A percentile compares a stretch with the other conserved stretches of the same genome.
These are phyloP conservation scores for Phoma sp. DNA, from an alignment of 2,329 filamentous ascomycete genomes.

Conservation along the genomic window DNA sequence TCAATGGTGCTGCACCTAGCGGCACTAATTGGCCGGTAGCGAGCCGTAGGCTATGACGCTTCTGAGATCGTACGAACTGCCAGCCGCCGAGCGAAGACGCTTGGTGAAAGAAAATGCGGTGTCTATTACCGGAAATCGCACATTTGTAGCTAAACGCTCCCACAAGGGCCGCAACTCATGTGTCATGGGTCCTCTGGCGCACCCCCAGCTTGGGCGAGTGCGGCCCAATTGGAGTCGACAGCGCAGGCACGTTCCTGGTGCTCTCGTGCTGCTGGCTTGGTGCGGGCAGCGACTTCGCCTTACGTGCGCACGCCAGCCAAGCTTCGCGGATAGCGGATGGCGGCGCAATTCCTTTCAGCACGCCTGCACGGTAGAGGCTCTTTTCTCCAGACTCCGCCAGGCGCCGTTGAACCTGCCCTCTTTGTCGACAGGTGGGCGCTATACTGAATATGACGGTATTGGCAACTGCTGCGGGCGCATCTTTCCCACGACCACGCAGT, in stretches of 20 bases:
- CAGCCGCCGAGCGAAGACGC: slow-evolving; percentile 8
- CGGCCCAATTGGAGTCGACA: slow-evolving; percentile 2
- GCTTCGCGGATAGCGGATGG: slow-evolving; percentile 6
- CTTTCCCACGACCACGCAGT: slow-evolving; percentile 11
- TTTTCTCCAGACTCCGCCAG: slow-evolving; percentile 9
- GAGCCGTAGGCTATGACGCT: slow-evolving; percentile 7
- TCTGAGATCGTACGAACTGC: not conserved
- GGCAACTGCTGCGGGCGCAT: slow-evolving; percentile 18
- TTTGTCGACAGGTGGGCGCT: slow-evolving; percentile 5
- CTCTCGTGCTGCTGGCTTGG: slow-evolving; percentile 2
- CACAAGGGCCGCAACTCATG: slow-evolving; percentile 2
- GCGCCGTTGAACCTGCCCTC: slow-evolving; percentile 18
- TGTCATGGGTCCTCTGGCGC: slow-evolving; percentile 10
- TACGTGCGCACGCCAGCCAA: slow-evolving; percentile 1
- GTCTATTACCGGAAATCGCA: slow-evolving; percentile 10
- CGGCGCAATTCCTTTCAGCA: slow-evolving; percentile 12
- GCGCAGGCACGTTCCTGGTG: slow-evolving; percentile 13
- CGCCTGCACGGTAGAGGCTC: slow-evolving; percentile 12
- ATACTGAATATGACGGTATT: slow-evolving; percentile 23
- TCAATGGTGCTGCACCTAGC: not conserved
- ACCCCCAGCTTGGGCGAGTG: not conserved
- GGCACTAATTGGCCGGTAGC: not conserved
- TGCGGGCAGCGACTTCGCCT: not conserved
- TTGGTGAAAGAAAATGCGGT: slow-evolving; percentile 18
- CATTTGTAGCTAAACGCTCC: not conserved